Conservation (phyloP, 2,329 filamentous ascomycete genomes). For the Colletotrichum endophyticum region DNA sequence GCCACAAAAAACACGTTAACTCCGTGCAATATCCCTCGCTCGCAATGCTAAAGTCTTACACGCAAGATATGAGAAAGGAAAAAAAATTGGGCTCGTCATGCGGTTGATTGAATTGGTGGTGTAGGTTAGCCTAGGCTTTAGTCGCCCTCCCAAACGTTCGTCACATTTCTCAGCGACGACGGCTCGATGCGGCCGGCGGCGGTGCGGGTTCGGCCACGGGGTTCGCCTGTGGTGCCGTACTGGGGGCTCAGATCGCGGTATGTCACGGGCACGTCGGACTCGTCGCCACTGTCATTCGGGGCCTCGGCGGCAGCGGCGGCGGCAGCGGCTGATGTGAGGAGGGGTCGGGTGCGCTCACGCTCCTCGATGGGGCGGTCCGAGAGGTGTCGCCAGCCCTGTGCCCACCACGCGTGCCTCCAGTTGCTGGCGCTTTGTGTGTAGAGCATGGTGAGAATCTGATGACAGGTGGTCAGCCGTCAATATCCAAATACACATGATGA, state of each 20-base stretch:
- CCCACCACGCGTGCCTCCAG: slow-evolving; percentile 23
- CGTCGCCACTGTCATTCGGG: slow-evolving; percentile 10
- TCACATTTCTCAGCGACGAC: slow-evolving; percentile 13
- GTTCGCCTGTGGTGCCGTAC: slow-evolving; percentile 5
- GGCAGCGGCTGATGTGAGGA: neutral
- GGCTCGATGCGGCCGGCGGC: neutral
- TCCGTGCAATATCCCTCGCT: neutral
- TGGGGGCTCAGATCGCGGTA: slow-evolving; percentile 14
- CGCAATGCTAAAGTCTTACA: neutral
- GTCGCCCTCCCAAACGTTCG: slow-evolving; percentile 5
- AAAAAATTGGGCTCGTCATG: neutral
- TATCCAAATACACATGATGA: neutral
- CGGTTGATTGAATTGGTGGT: neutral
- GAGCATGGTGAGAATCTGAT: slow-evolving; percentile 11
- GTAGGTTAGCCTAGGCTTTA: neutral
- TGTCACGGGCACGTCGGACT: slow-evolving; percentile 7
- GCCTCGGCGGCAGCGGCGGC: neutral
- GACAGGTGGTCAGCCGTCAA: neutral
- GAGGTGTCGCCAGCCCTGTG: slow-evolving; percentile 12
- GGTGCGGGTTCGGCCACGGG: neutral
- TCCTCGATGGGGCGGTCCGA: slow-evolving; percentile 7
- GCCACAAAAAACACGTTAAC: neutral
- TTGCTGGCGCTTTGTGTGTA: slow-evolving; percentile 14
- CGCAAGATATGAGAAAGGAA: neutral
- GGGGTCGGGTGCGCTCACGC: slow-evolving; percentile 11